Base-by-base conservation (phyloP, 164 flowering plant genomes). In the Taxillus chinensis region DNA sequence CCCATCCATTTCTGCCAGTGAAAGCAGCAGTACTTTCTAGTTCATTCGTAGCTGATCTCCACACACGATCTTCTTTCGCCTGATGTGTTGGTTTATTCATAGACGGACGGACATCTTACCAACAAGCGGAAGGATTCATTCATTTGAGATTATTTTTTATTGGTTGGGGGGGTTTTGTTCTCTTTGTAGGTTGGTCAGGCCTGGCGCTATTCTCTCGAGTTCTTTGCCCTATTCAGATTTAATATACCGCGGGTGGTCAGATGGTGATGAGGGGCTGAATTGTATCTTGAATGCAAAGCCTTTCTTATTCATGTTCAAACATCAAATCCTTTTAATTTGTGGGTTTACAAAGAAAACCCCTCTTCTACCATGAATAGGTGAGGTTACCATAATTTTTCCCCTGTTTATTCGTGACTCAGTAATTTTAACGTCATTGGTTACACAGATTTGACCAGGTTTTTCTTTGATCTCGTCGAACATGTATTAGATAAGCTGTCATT, bases 1-100 rank as follows among this genome's bases (percentile, higher is more conserved):
- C 62, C 77, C 89, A 41, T 80, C 95, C 3, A 71, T 87, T 39
- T 87, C 96, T 11, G 96, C 89, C 59, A 82, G 86, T 67, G 92
- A 87, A 77, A 87, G 93, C 76, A 85, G 87, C 80, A 84, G 71
- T 65, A 79, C 85, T 55, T 79, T 82, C 62, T 85, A 65, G 81
- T 71, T 43, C 41, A 50, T 39, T 52, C 49, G 59, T 41, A 50
- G 59, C 72, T 64, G 65, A 64, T 68, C 27, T 27, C 52, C 62
- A 42, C 59, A 11, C 43, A 57, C 51, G 27, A 46, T 37, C 42
- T 27, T 27, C 27, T 27, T 27, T 55, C 41, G 39, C 61, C 72
- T 4, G 51, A 46, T 62, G 72, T 70, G 63, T 73, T 74, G 68
- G 63, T 63, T 64, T 82, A 85, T 85, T 71, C 75, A 83, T 87